phyloP scores from a whole-genome alignment of 371 early-diverging fungal species.

The Syncephalastrum racemosum region DNA sequence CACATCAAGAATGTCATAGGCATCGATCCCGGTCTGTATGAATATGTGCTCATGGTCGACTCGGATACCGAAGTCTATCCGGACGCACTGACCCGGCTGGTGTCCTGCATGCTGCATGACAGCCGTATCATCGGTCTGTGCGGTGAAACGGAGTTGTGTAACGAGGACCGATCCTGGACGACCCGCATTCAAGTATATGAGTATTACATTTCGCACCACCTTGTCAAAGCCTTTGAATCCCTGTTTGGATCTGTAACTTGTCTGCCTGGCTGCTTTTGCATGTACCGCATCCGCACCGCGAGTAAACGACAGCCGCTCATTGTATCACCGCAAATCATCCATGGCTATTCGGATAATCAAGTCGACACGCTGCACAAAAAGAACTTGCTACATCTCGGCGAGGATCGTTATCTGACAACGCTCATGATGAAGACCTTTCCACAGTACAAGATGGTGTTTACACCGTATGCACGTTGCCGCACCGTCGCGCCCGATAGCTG shows the following conservation, averaged over 20 bases:
- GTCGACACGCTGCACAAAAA: constrained; percentile 98
- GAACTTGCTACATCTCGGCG: constrained; percentile 95
- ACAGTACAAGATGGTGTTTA: constrained; percentile 90
- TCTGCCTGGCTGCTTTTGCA: constrained; percentile 95
- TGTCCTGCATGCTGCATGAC: constrained; percentile 78
- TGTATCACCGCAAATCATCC: constrained; percentile 75
- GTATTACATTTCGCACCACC: constrained; percentile 94
- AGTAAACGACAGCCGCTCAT: constrained; percentile 66
- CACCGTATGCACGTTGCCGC: constrained; percentile 91
- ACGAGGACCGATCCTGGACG: constrained; percentile 79
- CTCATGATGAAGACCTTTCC: constrained; percentile 96
- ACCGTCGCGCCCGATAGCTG: constrained; percentile 95
- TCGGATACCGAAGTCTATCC: constrained; percentile 90
- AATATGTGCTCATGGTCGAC: constrained; percentile 94
- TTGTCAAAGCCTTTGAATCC: constrained; percentile 91
- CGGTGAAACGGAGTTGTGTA: constrained; percentile 83
- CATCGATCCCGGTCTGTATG: constrained; percentile 82
- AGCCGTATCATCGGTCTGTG: constrained; percentile 80
- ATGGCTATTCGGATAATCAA: constrained; percentile 89
- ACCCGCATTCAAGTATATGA: constrained; percentile 95
- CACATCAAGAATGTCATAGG: constrained; percentile 80
- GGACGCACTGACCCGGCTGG: constrained; percentile 72
- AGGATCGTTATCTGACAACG: constrained; percentile 98
- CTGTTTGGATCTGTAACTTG: constrained; percentile 96
- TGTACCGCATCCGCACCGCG: constrained; percentile 87